These are phyloP conservation scores for Crithidia fasciculata DNA, from an alignment of 208 protist genomes.

Conservation along the genomic window DNA sequence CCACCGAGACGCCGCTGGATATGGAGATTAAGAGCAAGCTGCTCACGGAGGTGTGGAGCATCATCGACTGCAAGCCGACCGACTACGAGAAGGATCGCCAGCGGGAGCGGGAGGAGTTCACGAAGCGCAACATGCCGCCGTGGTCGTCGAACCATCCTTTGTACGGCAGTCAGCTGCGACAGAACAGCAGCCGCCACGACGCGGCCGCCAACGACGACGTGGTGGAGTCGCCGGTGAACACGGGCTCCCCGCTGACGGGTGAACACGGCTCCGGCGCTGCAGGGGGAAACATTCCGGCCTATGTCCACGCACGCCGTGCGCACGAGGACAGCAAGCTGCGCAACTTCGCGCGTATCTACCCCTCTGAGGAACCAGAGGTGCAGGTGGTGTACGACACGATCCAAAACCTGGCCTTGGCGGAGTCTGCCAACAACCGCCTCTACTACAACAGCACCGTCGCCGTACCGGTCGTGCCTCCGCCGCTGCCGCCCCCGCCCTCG, in stretches of 20 bases:
- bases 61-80: slow-evolving; percentile 82
- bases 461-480: slow-evolving; percentile 22
- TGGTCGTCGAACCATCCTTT: slow-evolving; percentile 54
- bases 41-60: slow-evolving; percentile 86
- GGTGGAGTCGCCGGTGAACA: slow-evolving; percentile 4
- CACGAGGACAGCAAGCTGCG: slow-evolving; percentile 81
- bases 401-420: slow-evolving; percentile 43
- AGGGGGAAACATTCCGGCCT: slow-evolving; percentile 20
- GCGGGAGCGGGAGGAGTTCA: slow-evolving; percentile 79
- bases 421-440: slow-evolving; percentile 42
- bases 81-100: slow-evolving; percentile 71
- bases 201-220: neutral
- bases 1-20: slow-evolving; percentile 93
- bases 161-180: slow-evolving; percentile 30
- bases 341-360: slow-evolving; percentile 87
- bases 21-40: slow-evolving; percentile 91
- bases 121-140: slow-evolving; percentile 76
- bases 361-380: slow-evolving; percentile 56
- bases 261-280: neutral
- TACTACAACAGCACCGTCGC: slow-evolving; percentile 41
- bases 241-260: neutral
- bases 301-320: slow-evolving; percentile 30
- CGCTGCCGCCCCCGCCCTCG: neutral
- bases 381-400: slow-evolving; percentile 79
- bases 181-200: slow-evolving; percentile 18